These are phyloP conservation scores for Monosporascus cannonballus DNA, from an alignment of 2,329 filamentous ascomycete genomes.

Conservation along the genomic window DNA sequence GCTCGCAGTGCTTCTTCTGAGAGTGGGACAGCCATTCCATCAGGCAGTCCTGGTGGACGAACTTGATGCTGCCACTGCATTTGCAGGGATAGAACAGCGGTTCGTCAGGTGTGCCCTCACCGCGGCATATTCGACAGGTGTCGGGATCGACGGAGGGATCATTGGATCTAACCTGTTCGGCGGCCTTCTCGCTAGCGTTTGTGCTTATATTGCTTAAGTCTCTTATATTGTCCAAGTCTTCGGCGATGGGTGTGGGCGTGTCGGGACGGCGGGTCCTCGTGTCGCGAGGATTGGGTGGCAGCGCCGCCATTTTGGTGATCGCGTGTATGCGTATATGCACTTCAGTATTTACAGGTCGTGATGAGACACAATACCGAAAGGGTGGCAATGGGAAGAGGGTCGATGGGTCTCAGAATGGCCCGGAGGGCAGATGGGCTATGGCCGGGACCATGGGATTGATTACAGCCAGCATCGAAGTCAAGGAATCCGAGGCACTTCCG, in stretches of 20 bases:
- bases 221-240: neutral
- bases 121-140: conserved; percentile 95
- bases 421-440: neutral
- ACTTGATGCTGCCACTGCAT: conserved; percentile 98
- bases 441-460: neutral
- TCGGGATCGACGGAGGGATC: conserved; percentile 37
- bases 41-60: conserved; percentile 93
- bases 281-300: neutral
- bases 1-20: conserved; percentile 98
- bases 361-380: too few relatives aligned
- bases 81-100: conserved; percentile 97
- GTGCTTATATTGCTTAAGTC: neutral
- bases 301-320: neutral
- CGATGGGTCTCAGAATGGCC: neutral
- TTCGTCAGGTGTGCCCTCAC: conserved; percentile 75
- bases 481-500: neutral
- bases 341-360: too few relatives aligned
- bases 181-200: neutral
- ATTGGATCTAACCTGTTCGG: neutral
- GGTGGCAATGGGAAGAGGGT: too few relatives aligned
- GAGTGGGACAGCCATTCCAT: conserved; percentile 99
- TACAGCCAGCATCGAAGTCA: neutral
- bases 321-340: too few relatives aligned
- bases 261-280: neutral
- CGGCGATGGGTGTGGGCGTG: neutral